These are phyloP conservation scores for Telfairia occidentalis DNA, from an alignment of 331 rosid species.

Conservation along the genomic window DNA sequence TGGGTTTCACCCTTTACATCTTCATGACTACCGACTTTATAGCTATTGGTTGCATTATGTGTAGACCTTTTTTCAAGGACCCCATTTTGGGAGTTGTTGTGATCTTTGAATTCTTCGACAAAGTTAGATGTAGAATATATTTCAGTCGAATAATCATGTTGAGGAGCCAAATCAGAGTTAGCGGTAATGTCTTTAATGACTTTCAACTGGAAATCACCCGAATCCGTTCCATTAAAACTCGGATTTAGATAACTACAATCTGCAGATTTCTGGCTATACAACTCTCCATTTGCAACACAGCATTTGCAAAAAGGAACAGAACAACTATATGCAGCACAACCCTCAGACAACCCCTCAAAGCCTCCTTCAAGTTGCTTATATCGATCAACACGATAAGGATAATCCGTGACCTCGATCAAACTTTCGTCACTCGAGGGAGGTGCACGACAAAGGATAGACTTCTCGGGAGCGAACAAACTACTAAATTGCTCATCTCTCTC, in stretches of 20 bases:
- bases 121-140: slow-evolving; percentile 12
- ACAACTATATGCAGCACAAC: slow-evolving; percentile 14
- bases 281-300: slow-evolving; percentile 26
- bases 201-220: slow-evolving; percentile 24
- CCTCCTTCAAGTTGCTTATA: slow-evolving; percentile 21
- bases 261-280: slow-evolving; percentile 30
- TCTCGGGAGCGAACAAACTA: slow-evolving; percentile 29
- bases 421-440: slow-evolving; percentile 22
- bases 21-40: slow-evolving; percentile 19
- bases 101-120: slow-evolving; percentile 22
- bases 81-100: slow-evolving; percentile 25
- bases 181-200: slow-evolving; percentile 31
- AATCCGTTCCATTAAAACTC: slow-evolving; percentile 37
- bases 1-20: slow-evolving; percentile 27
- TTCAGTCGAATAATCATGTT: slow-evolving; percentile 20
- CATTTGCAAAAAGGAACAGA: slow-evolving; percentile 32
- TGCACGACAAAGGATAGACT: slow-evolving; percentile 34
- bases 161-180: slow-evolving; percentile 25
- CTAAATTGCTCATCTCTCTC: slow-evolving; percentile 32
- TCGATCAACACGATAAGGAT: slow-evolving; percentile 17
- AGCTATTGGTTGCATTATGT: slow-evolving; percentile 23
- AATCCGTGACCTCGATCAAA: slow-evolving; percentile 19
- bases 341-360: slow-evolving; percentile 21
- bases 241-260: slow-evolving; percentile 25
- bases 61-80: slow-evolving; percentile 26